Evolutionary conservation across 2,329 filamentous ascomycete species (phyloP), one percentile per base, ranked within the genome.

Genomic region (Fusarium pseudograminearum): DNA sequence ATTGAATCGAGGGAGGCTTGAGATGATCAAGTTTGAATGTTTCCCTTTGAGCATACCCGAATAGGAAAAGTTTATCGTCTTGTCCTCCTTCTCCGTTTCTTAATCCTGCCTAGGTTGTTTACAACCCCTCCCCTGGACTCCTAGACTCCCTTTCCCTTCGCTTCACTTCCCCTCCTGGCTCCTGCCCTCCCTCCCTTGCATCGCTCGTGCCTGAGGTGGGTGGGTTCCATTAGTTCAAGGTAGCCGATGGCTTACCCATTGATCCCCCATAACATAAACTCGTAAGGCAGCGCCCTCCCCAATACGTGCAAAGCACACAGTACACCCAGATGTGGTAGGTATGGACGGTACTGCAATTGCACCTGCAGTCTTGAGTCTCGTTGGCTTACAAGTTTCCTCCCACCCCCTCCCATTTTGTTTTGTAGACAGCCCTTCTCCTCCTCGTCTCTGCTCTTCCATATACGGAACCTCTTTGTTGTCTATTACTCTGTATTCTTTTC

Each of bases 321-420:
- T 59, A 55, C 42, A 64, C 42, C 28, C 24, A 48, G 20, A 61
- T 41, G 56, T 30, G 57, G 57, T 52, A 41, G 36, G 34, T 14
- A 31, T 30, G 45, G 18, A 38, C 42, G 36, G 64, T 67, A 65
- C 65, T 68, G 18, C 28, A 22, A 44, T 46, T 34, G 65, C 54
- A 61, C 65, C 36, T 54, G 38, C 54, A 51, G 36, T 63, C 41
- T 65, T 51, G 61, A 15, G 59, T 64, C 44, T 51, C 34, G 34
- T n/a, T 65, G 62, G 61, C 62, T 67, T 70, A 70, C 67, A 70
- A 70, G 67, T 63, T 63, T 68, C 46, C 67, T 70, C 59, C 56
- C 46, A 65, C 57, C 61, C 56, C 67, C 67, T 68, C 67, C 62
- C 53, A 51, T 54, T 58, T 44, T 62, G 44, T 31, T 33, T 48